Percentiles rank a stretch among this genome's conserved stretches.
Evolutionary conservation across 495 filamentous ascomycete species (phyloP).

Genomic region (Talaromyces ruber): DNA sequence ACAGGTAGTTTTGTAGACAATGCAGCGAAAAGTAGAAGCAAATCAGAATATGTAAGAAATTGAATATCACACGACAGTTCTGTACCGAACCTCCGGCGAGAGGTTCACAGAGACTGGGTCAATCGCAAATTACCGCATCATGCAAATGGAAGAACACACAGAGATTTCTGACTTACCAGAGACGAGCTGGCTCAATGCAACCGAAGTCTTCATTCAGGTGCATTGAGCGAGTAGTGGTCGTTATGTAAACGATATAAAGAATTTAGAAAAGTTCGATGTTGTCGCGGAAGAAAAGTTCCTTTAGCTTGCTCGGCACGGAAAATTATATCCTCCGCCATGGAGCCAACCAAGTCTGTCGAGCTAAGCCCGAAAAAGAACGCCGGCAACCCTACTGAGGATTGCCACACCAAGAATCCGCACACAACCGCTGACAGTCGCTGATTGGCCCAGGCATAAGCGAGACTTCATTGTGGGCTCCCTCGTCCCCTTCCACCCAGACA

Average conservation of each 20-base stretch:
- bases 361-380: background rate
- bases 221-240: background rate
- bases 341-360: background rate
- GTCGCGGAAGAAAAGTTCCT: background rate
- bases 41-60: conserved; percentile 97
- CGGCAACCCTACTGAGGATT: conserved; percentile 9
- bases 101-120: conserved; percentile 69
- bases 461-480: conserved; percentile 20
- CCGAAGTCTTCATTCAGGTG: background rate
- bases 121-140: conserved; percentile 99
- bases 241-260: background rate
- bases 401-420: conserved; percentile 31
- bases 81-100: conserved; percentile 82
- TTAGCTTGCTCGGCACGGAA: background rate
- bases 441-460: conserved; percentile 27
- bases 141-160: conserved; percentile 20
- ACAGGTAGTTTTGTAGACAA: background rate
- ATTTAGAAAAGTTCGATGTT: background rate
- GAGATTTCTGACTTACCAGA: background rate
- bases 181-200: background rate
- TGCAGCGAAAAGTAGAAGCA: conserved; percentile 6
- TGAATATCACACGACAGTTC: conserved; percentile 68
- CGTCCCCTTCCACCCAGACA: conserved; percentile 8
- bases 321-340: background rate
- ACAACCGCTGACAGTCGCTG: conserved; percentile 10